Base-by-base conservation (phyloP, 768 basidiomycete species). In the Psilocybe subaeruginosa region DNA sequence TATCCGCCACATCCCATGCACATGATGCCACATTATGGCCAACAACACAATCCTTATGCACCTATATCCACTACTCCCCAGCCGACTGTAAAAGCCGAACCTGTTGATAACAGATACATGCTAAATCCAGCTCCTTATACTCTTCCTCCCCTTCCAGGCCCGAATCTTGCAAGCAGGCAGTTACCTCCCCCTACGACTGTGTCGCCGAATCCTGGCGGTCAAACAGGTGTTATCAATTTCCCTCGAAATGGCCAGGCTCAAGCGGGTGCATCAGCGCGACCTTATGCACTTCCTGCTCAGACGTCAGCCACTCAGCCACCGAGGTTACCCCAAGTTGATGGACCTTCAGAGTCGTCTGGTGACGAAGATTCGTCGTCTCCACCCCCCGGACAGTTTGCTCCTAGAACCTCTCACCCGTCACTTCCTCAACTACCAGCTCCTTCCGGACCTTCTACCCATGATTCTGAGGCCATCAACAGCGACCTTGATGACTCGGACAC, bases 401-500 rank as follows among this genome's bases (percentile, higher is more conserved):
- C 92, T 4, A 84, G 88, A 31, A 72, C 91, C 4, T 82, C 85
- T 27, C 91, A 92, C 66, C 92, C 90, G 0, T 92, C 90, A 12
- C 73, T 91, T 31, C 91, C 90, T n/a, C 90, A 90, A 69, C 84
- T 82, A 4, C 77, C 78, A 62, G 66, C 66, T 1, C 64, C 74
- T 31, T 66, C 74, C 29, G 73, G 71, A 9, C 65, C 77, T 12
- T 66, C 79, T 11, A 66, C 75, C 23, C 73, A 76, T 31, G 91
- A 91, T 64, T 82, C 82, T 31, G 97, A 99, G 70, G 91, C 90
- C 14, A 99, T 99, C 73, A 97, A 96, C 69, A 97, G 94, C 58
- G 97, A 99, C 70, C 76, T 99, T 48, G 97, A 99, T 76, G 96
- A 98, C 71, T 92, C 92, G 0, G 96, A 97, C 64, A 91, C 91